These are phyloP conservation scores for Oryza nivara DNA, from an alignment of 176 grass and related monocot genomes.

Conservation along the genomic window DNA sequence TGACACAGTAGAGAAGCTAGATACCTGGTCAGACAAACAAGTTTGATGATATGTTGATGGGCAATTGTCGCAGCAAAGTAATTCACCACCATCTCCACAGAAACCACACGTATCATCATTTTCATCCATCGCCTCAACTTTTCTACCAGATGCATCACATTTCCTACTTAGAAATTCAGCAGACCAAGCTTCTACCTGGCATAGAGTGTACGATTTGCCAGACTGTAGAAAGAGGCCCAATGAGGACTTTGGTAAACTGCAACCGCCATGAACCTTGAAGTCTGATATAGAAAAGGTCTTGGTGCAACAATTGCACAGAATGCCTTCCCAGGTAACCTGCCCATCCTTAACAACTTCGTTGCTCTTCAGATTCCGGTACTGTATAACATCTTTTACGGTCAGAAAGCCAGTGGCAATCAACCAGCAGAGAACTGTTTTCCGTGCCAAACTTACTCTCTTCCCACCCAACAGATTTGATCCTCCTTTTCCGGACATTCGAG, in stretches of 20 bases:
- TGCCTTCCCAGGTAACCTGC: constrained; percentile 77
- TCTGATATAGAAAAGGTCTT: constrained; percentile 73
- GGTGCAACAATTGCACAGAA: constrained; percentile 84
- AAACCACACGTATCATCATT: constrained; percentile 96
- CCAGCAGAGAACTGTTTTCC: constrained; percentile 94
- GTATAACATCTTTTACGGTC: constrained; percentile 81
- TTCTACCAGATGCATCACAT: constrained; percentile 47
- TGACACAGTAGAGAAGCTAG: constrained; percentile 24
- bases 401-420: constrained; percentile 92
- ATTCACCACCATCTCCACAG: constrained; percentile 95
- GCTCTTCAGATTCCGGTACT: constrained; percentile 69
- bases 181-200: constrained; percentile 92
- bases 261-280: constrained; percentile 83
- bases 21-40: constrained; percentile 87
- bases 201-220: constrained; percentile 81
- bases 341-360: constrained; percentile 78
- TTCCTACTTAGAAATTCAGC: constrained; percentile 79
- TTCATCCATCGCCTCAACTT: constrained; percentile 70
- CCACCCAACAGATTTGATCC: constrained; percentile 64
- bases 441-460: constrained; percentile 65
- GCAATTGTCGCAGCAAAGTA: constrained; percentile 97
- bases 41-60: constrained; percentile 92
- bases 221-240: constrained; percentile 86
- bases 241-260: constrained; percentile 61
- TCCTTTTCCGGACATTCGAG: constrained; percentile 58